These are phyloP conservation scores for Rosa lucieae DNA, from an alignment of 306 rosid genomes.

Conservation along the genomic window DNA sequence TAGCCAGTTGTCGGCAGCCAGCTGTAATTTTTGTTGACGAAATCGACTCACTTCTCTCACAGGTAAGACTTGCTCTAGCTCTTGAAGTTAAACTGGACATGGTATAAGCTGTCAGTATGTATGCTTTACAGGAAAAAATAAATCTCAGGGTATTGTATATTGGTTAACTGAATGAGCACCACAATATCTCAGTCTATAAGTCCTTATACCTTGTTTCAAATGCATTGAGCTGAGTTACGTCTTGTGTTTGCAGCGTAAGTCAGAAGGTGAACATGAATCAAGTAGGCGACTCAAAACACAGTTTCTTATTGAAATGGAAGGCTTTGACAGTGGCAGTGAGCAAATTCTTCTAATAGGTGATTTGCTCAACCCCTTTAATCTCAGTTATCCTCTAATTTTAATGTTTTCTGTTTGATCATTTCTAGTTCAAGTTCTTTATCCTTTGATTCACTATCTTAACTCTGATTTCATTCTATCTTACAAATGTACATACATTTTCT, in stretches of 20 bases:
- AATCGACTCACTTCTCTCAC: constrained; percentile 97
- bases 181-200: background rate
- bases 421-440: constrained; percentile 2
- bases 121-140: background rate
- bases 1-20: constrained; percentile 96
- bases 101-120: background rate
- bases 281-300: constrained; percentile 96
- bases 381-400: background rate
- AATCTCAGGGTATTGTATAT: constrained; percentile 9
- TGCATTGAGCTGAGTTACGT: constrained; percentile 15
- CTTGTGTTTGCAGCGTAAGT: constrained; percentile 67
- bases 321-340: constrained; percentile 81
- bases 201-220: constrained; percentile 8
- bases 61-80: constrained; percentile 55
- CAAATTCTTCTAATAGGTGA: constrained; percentile 26
- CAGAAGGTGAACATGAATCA: constrained; percentile 98
- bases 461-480: constrained; percentile 19
- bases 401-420: background rate
- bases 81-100: constrained; percentile 15
- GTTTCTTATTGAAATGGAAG: constrained; percentile 99
- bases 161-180: constrained; percentile 12
- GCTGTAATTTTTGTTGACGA: constrained; percentile 98
- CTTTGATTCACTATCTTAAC: constrained; percentile 8
- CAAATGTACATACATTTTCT: constrained; percentile 28
- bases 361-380: constrained; percentile 21